Evolutionary conservation across 2,329 filamentous ascomycete species (phyloP), one percentile per base, ranked within the genome.

Genomic region (Exophiala viscosa): DNA sequence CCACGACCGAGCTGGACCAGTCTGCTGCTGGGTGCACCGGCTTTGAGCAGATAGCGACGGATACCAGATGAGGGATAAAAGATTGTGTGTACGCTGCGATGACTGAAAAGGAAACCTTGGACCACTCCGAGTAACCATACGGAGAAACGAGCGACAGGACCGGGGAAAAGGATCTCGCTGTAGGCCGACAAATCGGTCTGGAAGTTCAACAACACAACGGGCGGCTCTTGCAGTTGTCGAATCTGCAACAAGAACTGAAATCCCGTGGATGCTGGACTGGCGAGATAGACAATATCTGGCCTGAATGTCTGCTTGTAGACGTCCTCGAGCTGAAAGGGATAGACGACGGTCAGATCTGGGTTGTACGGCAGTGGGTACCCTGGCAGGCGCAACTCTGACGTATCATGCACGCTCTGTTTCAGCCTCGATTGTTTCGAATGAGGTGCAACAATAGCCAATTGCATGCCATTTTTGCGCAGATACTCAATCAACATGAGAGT

Each of bases 241-340:
- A 86, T 70, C 65, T 87, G 84, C n/a, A 87, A 72, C 68, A 88
- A 76, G 49, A 87, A 80, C 58, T 88, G 85, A 61, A 88, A 88
- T 3, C 85, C 85, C 2, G 87, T 71, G 4, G 82, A 85, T 1
- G 85, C 85, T 0, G 85, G 85, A 39, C 82, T 86, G 1, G 85
- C 85, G 10, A 88, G 73, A 62, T 88, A 88, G 62, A 88, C 81
- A 35, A 88, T 69, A 62, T 88, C 84, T 0, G 85, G 85, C 2
- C 79, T 75, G 65, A 86, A 87, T 0, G 84, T 83, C 41, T 76
- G 74, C 4, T 73, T 70, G 66, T 82, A 86, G 34, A 88, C 70
- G 3, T 78, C 73, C 2, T 81, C 82, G 31, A 87, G 75, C 17
- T 83, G 79, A 50, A 87, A 84, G 0, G 85, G 85, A 58, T 87